These are phyloP conservation scores for Quercus aquifolioides DNA, from an alignment of 306 rosid genomes.

Conservation along the genomic window DNA sequence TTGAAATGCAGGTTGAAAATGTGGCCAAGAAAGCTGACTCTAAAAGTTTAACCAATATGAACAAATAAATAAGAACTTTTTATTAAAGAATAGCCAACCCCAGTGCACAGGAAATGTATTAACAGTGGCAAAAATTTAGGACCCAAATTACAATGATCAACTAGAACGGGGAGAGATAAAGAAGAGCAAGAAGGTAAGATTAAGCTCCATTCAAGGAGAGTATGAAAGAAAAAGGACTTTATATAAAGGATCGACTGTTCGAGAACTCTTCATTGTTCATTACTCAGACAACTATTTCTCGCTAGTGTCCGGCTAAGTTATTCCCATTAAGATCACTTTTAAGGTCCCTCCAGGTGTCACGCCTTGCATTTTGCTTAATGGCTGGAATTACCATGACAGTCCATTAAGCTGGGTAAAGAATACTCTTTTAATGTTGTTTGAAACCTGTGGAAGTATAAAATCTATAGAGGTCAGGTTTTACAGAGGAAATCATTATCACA, in stretches of 20 bases:
- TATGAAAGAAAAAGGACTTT: too few relatives aligned
- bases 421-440: neutral
- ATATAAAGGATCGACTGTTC: too few relatives aligned
- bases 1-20: slow-evolving; percentile 68
- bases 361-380: slow-evolving; percentile 57
- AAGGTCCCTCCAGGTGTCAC: slow-evolving; percentile 64
- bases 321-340: slow-evolving; percentile 57
- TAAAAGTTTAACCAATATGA: slow-evolving; percentile 28
- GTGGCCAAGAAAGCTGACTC: slow-evolving; percentile 45
- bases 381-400: slow-evolving; percentile 61
- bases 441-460: neutral
- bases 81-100: too few relatives aligned
- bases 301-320: slow-evolving; percentile 65
- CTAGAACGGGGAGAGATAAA: slow-evolving; percentile 26
- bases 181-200: too few relatives aligned
- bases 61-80: slow-evolving; percentile 10
- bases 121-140: too few relatives aligned
- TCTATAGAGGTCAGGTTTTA: neutral
- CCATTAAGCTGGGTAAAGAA: slow-evolving; percentile 10
- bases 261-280: slow-evolving; percentile 81
- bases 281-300: slow-evolving; percentile 89
- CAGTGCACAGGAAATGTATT: too few relatives aligned
- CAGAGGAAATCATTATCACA: neutral
- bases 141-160: neutral
- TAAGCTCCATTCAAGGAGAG: too few relatives aligned